Evolutionary conservation across 768 basidiomycete species (phyloP).

Genomic region (Lentinula guzmanii): DNA sequence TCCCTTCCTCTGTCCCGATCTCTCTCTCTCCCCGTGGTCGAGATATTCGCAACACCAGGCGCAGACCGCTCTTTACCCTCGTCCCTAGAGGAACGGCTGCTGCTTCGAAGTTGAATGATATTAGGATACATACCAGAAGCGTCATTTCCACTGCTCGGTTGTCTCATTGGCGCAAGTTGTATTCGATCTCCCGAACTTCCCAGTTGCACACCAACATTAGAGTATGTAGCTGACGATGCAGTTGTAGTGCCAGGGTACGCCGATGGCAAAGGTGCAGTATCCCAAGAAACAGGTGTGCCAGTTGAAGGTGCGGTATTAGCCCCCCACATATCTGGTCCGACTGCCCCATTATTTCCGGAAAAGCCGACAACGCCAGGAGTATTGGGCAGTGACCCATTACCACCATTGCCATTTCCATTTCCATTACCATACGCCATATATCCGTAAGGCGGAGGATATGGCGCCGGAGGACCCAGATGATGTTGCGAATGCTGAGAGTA

Average conservation of each 20-base stretch:
- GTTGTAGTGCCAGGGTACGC: background rate
- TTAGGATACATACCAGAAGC: background rate
- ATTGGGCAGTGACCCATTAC: background rate
- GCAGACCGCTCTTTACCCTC: background rate
- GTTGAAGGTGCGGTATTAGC: background rate
- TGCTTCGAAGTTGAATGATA: constrained; percentile 3
- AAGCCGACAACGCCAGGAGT: background rate
- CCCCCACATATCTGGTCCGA: background rate
- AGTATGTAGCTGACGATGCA: background rate
- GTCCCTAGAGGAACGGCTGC: constrained; percentile 2
- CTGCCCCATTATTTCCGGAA: background rate
- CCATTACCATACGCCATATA: constrained; percentile 10
- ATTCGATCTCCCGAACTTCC: constrained; percentile 20
- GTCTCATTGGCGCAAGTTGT: constrained; percentile 26
- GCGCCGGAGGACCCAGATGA: background rate
- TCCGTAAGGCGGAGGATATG: constrained; percentile 8
- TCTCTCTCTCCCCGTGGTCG: background rate
- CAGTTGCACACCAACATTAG: background rate
- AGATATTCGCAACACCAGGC: background rate
- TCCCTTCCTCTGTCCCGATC: background rate
- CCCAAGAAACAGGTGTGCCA: background rate
- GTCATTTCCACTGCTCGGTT: background rate
- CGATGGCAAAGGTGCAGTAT: background rate
- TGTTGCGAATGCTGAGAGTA: background rate
- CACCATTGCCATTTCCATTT: background rate